Base-by-base conservation (phyloP, 805 yeast species). In the Cyberlindnera nakhonratchasimensis region DNA sequence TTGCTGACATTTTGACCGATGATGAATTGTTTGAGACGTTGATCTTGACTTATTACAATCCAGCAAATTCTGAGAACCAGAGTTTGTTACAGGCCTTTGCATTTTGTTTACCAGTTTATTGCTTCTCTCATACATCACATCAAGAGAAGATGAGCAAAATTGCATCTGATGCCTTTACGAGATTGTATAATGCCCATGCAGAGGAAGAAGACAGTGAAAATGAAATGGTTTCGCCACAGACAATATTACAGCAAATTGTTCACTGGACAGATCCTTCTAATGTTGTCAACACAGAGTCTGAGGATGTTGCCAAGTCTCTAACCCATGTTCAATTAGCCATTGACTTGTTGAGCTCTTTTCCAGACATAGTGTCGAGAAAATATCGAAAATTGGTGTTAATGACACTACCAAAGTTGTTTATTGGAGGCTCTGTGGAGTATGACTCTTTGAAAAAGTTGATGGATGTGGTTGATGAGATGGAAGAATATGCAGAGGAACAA, bases 31-130 rank as follows among this genome's bases (percentile, higher is more conserved):
- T 85, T 52, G 90, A 84, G 56, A 75, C 85, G 0, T 68, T 90
- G 41, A 64, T 89, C 4, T 62, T 86, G 40, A 74, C 85, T 1
- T 91, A 88, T 55, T 90, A 86, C 64, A 80, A 83, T 40, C 89
- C 93, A 0, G 61, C 67, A 4, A 81, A 82, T 40, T 62, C 75
- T 5, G 63, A 69, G 5, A 87, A 87, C 52, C 82, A 77, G 43
- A 76, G 80, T 13, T 67, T 90, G 47, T 70, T 80, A 36, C 97
- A 90, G 61, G 85, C 86, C 0, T 74, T 90, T 45, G 78, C 93
- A 9, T 90, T 86, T 55, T 89, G 96, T 59, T 70, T 90, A 14
- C 96, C 97, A 0, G 95, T 86, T 0, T 88, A 86, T 59, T 80
- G 93, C 29, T 84, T 79, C 56, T 84, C 95, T 25, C 89, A 82